A percentile compares a stretch with the other conserved stretches of the same genome.
phyloP scores from a whole-genome alignment of 2,329 filamentous ascomycete species.

The Lachnellula suecica region DNA sequence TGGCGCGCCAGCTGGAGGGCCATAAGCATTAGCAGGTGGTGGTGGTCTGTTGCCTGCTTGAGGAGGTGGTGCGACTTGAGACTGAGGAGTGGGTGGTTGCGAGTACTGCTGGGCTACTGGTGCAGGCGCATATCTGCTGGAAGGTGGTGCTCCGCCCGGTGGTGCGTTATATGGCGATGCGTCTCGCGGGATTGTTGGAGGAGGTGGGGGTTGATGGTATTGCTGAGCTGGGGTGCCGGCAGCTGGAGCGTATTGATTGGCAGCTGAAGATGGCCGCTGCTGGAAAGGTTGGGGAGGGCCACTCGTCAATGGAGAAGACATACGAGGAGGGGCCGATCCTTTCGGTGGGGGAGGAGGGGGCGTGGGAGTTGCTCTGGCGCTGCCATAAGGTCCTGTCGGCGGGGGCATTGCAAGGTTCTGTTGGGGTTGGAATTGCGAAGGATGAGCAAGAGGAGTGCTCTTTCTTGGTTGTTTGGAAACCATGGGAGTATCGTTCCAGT shows the following conservation, averaged over 20 bases:
- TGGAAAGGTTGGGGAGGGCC: constrained; percentile 52
- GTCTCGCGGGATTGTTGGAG: constrained; percentile 67
- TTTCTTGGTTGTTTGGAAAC: constrained; percentile 76
- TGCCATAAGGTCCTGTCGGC: constrained; percentile 56
- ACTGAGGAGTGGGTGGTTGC: constrained; percentile 42
- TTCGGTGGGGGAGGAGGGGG: constrained; percentile 85
- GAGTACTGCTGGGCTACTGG: constrained; percentile 54
- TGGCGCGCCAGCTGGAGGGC: constrained; percentile 39
- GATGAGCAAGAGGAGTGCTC: constrained; percentile 65
- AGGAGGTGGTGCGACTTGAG: constrained; percentile 40
- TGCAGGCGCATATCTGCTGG: constrained; percentile 73
- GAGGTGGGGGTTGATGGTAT: constrained; percentile 36
- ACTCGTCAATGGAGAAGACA: constrained; percentile 67
- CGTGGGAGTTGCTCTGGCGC: constrained; percentile 61
- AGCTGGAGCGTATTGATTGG: constrained; percentile 65
- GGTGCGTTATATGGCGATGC: constrained; percentile 86
- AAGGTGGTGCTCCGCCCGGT: constrained; percentile 65
- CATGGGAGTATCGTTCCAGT: constrained; percentile 95
- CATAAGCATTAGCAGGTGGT: constrained; percentile 47
- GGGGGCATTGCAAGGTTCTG: constrained; percentile 54
- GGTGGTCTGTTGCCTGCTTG: constrained; percentile 42
- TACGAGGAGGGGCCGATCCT: constrained; percentile 65
- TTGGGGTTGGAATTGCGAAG: constrained; percentile 74
- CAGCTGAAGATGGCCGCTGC: constrained; percentile 53
- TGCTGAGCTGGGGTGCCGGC: constrained; percentile 43